A percentile compares a stretch with the other conserved stretches of the same genome.
Evolutionary conservation across 2,329 filamentous ascomycete genomes (phyloP).

Genomic region (Diaporthe sp.): DNA sequence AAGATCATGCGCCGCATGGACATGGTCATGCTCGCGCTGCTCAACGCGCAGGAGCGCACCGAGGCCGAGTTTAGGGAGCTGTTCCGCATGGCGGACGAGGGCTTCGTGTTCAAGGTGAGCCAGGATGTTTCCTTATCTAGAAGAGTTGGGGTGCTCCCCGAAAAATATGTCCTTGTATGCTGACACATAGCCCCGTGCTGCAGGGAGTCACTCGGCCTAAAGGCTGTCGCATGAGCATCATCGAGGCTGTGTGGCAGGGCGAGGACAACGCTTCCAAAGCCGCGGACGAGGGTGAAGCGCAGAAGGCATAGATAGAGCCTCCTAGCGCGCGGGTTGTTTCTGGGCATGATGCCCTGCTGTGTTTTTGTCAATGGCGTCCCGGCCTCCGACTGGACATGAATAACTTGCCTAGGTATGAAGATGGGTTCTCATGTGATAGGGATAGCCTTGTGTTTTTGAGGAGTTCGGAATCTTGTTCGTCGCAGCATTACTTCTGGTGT

Average conservation of each 20-base stretch:
- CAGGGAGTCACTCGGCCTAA: constrained; percentile 48
- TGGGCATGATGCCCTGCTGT: neutral
- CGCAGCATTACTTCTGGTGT: neutral
- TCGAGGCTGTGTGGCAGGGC: constrained; percentile 53
- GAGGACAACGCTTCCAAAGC: constrained; percentile 2
- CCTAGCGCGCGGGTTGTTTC: neutral
- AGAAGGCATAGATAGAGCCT: neutral
- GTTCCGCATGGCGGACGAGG: constrained; percentile 54
- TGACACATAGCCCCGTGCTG: neutral
- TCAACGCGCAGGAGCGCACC: constrained; percentile 61
- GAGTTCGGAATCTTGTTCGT: neutral
- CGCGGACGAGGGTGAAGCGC: neutral
- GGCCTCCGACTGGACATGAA: no score
- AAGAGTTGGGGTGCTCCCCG: no score
- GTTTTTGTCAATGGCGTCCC: neutral
- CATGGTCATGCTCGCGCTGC: constrained; percentile 58
- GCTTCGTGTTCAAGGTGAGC: constrained; percentile 55
- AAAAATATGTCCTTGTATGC: neutral
- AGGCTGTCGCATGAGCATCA: constrained; percentile 53
- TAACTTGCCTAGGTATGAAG: neutral
- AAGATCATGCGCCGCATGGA: constrained; percentile 58
- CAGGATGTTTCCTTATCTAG: neutral
- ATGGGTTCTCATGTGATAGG: neutral
- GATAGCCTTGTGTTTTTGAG: constrained; percentile 4
- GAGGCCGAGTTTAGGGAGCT: constrained; percentile 58